phyloP scores from a whole-genome alignment of 169 alveolate species.

The Plasmodium adleri region DNA sequence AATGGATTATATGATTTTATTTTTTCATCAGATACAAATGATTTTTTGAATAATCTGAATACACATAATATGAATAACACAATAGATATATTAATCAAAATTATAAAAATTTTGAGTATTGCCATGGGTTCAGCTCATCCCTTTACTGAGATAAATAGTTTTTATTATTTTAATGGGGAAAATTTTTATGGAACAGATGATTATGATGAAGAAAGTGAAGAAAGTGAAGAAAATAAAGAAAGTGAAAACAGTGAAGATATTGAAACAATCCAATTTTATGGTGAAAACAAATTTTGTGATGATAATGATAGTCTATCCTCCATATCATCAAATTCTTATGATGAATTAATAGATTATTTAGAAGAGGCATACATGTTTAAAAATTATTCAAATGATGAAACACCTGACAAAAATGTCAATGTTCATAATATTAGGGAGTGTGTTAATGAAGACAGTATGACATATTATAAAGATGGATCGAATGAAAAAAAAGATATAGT shows the following conservation, averaged over 20 bases:
- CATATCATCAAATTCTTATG: no score
- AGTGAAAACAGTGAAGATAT: neutral
- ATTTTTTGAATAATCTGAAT: constrained; percentile 4
- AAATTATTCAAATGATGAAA: no score
- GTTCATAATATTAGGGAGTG: no score
- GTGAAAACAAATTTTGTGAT: no score
- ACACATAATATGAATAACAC: constrained; percentile 14
- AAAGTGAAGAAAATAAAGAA: neutral
- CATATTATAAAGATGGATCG: neutral
- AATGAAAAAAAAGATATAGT: constrained; percentile 7
- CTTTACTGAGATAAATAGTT: constrained; percentile 30
- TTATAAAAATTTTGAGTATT: constrained; percentile 38
- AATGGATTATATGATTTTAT: neutral
- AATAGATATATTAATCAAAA: constrained; percentile 43
- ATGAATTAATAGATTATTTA: no score
- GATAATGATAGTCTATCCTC: no score
- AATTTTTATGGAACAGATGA: neutral
- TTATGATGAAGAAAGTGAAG: neutral
- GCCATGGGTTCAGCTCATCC: constrained; percentile 33
- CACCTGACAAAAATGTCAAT: no score
- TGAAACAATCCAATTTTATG: neutral
- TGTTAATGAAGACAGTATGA: no score
- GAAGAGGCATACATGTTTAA: no score
- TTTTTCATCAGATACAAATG: neutral
- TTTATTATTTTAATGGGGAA: constrained; percentile 26